Conservation (phyloP, 2,329 filamentous ascomycete genomes). For the Claviceps sp. region DNA sequence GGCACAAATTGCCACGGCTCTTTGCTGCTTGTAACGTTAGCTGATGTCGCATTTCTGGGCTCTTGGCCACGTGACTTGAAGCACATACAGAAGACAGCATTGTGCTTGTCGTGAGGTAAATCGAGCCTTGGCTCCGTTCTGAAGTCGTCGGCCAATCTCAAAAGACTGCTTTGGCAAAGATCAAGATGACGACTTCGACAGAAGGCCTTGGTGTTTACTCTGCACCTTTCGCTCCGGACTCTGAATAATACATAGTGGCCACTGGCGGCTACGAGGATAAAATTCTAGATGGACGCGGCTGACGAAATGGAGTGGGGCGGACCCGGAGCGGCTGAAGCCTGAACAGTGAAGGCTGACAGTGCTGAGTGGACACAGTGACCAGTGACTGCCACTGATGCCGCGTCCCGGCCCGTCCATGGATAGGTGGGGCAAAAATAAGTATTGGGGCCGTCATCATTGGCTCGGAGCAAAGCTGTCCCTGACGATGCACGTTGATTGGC, state of each 20-base stretch:
- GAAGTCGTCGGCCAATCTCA: background rate
- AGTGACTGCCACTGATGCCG: too few relatives aligned
- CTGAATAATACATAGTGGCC: too few relatives aligned
- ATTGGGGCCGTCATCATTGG: background rate
- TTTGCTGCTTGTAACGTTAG: background rate
- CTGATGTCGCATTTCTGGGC: background rate
- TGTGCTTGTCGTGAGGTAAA: background rate
- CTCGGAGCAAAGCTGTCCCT: background rate
- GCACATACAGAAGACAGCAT: background rate
- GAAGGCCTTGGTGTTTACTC: background rate
- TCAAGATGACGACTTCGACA: background rate
- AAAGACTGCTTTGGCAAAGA: background rate
- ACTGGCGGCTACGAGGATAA: background rate
- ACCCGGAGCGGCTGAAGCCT: background rate
- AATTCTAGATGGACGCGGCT: background rate
- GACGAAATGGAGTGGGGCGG: background rate
- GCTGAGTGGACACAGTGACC: too few relatives aligned
- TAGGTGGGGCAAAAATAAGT: too few relatives aligned
- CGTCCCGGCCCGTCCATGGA: too few relatives aligned
- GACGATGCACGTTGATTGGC: background rate
- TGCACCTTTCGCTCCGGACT: background rate
- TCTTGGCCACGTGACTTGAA: background rate
- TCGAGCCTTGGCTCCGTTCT: background rate
- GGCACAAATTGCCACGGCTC: background rate
- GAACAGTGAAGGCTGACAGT: too few relatives aligned